Conservation (phyloP, 495 filamentous ascomycete species). For the Hypomontagnella submonticulosa region DNA sequence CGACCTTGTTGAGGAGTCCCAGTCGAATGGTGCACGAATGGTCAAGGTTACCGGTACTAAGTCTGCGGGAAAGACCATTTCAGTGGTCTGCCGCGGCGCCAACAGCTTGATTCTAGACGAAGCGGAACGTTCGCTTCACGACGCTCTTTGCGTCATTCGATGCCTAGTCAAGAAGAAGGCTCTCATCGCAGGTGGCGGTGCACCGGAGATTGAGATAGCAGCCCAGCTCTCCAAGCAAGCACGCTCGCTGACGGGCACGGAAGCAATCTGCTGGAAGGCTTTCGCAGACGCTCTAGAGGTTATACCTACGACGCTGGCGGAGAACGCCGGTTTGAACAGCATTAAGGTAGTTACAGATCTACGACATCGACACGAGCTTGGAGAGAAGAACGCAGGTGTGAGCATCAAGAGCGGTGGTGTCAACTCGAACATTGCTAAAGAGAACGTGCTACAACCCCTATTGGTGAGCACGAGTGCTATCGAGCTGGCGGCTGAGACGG, state of each 20-base stretch:
- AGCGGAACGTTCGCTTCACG: conserved; percentile 94
- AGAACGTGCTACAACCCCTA: conserved; percentile 96
- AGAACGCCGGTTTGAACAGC: conserved; percentile 96
- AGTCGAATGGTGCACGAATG: conserved; percentile 85
- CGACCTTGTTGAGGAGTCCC: conserved; percentile 92
- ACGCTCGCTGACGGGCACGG: conserved; percentile 86
- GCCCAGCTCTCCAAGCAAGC: conserved; percentile 81
- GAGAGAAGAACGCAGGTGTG: conserved; percentile 94
- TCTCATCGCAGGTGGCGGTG: conserved; percentile 94
- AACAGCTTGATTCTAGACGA: conserved; percentile 96
- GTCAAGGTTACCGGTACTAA: conserved; percentile 95
- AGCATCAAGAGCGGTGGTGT: conserved; percentile 98
- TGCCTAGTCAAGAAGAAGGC: conserved; percentile 99
- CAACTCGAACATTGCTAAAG: conserved; percentile 92
- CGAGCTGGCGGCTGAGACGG: conserved; percentile 95
- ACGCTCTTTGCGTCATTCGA: conserved; percentile 96
- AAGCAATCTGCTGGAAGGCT: conserved; percentile 97
- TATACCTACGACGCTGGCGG: conserved; percentile 93
- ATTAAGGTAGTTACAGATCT: conserved; percentile 99
- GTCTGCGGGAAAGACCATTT: conserved; percentile 84
- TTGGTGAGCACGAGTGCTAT: conserved; percentile 97
- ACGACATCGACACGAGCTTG: conserved; percentile 90
- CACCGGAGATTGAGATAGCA: conserved; percentile 94
- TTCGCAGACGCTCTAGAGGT: conserved; percentile 99
- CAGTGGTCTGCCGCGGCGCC: conserved; percentile 91